A percentile compares a stretch with the other conserved stretches of the same genome.
phyloP scores from a whole-genome alignment of 1,139 yeast genomes.

The Meyerozyma sp. region DNA sequence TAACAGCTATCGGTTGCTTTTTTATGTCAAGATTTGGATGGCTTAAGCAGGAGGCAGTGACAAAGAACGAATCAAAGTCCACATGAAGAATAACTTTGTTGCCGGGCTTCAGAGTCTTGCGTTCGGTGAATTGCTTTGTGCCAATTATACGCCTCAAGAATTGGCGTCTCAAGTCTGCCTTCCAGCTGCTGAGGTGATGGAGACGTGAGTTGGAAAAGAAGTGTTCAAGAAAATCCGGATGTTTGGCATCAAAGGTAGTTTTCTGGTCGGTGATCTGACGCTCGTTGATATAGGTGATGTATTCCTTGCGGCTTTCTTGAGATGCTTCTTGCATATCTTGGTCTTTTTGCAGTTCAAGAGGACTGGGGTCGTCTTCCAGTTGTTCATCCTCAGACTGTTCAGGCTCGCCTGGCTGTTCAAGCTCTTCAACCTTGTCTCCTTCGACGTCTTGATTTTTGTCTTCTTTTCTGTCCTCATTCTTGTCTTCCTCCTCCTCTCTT shows the following conservation, averaged over 20 bases:
- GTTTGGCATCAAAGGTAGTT: conserved; percentile 51
- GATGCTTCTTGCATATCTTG: conserved; percentile 6
- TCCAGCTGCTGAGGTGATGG: conserved; percentile 88
- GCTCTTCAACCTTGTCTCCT: conserved; percentile 5
- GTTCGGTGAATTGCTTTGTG: conserved; percentile 5
- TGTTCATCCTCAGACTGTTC: conserved; percentile 3
- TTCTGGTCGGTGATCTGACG: conserved; percentile 5
- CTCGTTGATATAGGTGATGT: conserved; percentile 2
- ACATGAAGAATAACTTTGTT: conserved; percentile 57
- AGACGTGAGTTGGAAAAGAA: conserved; percentile 80
- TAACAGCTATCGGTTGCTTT: conserved; percentile 70
- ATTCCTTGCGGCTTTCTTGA: neutral
- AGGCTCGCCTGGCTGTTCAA: conserved; percentile 3
- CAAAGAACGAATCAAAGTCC: conserved; percentile 94
- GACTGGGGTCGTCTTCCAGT: conserved; percentile 9
- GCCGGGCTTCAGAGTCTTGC: neutral
- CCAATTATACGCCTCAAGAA: conserved; percentile 44
- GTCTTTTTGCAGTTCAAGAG: conserved; percentile 13
- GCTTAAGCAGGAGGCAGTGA: conserved; percentile 67
- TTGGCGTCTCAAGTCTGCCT: conserved; percentile 62
- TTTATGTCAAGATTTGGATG: conserved; percentile 53
- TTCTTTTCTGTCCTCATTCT: conserved; percentile 1
- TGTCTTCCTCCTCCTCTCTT: neutral
- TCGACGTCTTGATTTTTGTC: no score
- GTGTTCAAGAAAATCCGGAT: conserved; percentile 66